Base-by-base conservation (phyloP, 31 red algal genomes). In the Bonnemaisonia californica region DNA sequence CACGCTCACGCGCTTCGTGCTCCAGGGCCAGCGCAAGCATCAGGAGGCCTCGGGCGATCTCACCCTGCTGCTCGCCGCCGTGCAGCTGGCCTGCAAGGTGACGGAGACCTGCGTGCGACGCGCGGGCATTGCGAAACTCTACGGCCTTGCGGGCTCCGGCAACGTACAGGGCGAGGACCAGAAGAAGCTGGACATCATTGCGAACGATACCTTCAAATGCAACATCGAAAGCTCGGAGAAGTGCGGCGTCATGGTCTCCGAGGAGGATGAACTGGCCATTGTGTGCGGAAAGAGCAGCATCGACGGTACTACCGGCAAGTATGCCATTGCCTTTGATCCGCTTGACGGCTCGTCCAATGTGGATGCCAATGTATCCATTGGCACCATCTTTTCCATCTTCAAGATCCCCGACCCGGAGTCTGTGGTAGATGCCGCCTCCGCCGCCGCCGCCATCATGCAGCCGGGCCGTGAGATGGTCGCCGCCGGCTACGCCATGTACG, bases 291-390 rank as follows among this genome's bases (percentile, higher is more conserved):
- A 87, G 73, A 87, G 83, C 73, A 78, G 72, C 71, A 79, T 86
- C 33, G 82, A 88, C 59, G 82, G 75, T 16, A 69, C 82, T 16
- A 71, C 79, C 13, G 91, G 91, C 24, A 95, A 93, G 70, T 99
- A 99, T 78, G 93, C 90, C 57, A 91, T 99, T 47, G 97, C 97
- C 36, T 99, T 99, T 66, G 97, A 99, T 62, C 97, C 97, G 33
- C 84, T 99, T 33, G 97, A 99, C 68, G 97, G 97, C 31, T 91
- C 86, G 7, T 85, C 76, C 39, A 99, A 99, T 62, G 95, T 99
- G 42, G 97, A 99, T 57, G 90, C 93, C 41, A 99, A 99, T 60
- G 97, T 99, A 8, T 96, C 97, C 18, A 96, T 99, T 77, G 97
- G 97, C 36, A 93, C 93, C 57, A 99, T 99, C 34, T 99, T 99